phyloP scores from a whole-genome alignment of 208 protist species.

The Leishmania tarentolae region DNA sequence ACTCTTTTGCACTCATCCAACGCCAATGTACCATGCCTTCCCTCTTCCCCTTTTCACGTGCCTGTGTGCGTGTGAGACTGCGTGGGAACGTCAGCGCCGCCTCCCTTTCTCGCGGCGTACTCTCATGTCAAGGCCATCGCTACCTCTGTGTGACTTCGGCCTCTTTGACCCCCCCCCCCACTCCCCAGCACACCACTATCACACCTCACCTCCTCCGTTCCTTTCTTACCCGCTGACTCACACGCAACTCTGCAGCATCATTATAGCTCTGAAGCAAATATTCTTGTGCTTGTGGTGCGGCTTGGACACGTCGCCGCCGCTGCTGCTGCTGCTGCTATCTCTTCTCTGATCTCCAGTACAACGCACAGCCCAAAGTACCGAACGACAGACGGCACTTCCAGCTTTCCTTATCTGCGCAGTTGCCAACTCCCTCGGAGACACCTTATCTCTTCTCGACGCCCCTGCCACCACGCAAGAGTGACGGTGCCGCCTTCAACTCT shows the following conservation, averaged over 20 bases:
- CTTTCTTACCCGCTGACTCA: background rate
- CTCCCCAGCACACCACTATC: background rate
- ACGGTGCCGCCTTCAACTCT: background rate
- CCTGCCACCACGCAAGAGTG: background rate
- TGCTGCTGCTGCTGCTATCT: background rate
- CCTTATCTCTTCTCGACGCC: background rate
- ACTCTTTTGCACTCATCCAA: constrained; percentile 6
- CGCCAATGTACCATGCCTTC: background rate
- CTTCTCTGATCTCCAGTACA: background rate
- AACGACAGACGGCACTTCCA: background rate
- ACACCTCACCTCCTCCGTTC: background rate
- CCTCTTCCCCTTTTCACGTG: background rate
- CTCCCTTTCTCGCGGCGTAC: background rate
- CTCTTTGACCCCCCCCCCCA: background rate
- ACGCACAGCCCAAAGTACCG: background rate
- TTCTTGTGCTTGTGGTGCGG: background rate
- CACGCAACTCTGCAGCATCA: background rate
- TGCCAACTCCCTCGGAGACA: background rate
- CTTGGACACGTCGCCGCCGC: background rate
- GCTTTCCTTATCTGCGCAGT: background rate
- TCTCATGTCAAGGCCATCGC: background rate
- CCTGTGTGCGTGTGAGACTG: background rate
- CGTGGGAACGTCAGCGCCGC: background rate
- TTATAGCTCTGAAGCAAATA: background rate
- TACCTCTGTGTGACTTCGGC: no score